These are phyloP conservation scores for Diospyros lotus DNA, from an alignment of 148 eudicot species.

Conservation along the genomic window DNA sequence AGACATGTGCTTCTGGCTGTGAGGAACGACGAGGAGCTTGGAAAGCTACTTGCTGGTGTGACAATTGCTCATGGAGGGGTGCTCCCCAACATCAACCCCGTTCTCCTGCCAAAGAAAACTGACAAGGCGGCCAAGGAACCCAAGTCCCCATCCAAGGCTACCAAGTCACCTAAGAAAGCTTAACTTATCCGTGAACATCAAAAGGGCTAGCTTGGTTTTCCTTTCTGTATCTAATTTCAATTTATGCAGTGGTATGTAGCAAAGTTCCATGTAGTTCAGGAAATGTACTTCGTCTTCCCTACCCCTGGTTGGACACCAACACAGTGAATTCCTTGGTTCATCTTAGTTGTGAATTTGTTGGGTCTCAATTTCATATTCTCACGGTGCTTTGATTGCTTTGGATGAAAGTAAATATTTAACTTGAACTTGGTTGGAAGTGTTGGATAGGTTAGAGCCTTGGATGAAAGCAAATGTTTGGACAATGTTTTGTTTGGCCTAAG, in stretches of 20 bases:
- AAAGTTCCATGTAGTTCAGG: not conserved
- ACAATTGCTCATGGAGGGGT: conserved; percentile 42
- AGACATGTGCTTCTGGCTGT: conserved; percentile 37
- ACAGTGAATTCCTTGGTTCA: conserved; percentile 11
- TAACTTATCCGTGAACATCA: not conserved
- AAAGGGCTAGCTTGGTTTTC: not conserved
- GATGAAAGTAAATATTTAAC: not conserved
- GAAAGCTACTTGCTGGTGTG: conserved; percentile 39
- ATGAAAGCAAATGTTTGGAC: no score
- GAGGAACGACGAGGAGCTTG: conserved; percentile 42
- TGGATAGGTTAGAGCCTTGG: no score
- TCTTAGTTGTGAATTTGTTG: not conserved
- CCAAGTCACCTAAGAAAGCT: conserved; percentile 39
- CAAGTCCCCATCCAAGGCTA: conserved; percentile 35
- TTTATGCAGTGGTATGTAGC: not conserved
- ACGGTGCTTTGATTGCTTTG: not conserved
- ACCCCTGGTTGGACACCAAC: not conserved
- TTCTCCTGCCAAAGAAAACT: conserved; percentile 34
- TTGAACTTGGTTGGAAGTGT: no score
- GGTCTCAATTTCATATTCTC: not conserved
- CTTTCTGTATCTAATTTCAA: conserved; percentile 3
- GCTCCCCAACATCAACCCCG: conserved; percentile 38
- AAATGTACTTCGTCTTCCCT: not conserved
- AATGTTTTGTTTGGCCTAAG: no score
- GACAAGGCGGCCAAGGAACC: conserved; percentile 23